Conservation (phyloP, 1,139 yeast genomes). For the Blastobotrys malaysiensis region DNA sequence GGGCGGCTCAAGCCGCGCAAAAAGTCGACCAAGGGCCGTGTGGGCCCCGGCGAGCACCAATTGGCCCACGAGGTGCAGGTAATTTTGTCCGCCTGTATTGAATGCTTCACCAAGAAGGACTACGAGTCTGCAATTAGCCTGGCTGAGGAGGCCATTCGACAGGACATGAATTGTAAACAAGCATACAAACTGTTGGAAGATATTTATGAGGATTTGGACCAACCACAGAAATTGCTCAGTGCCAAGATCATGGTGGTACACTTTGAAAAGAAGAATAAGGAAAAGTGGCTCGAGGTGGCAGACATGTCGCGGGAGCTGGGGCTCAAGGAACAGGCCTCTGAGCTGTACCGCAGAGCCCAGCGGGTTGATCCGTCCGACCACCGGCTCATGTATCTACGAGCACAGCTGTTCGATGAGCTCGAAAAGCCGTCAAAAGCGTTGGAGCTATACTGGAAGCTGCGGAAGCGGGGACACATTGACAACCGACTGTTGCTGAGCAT, state of each 20-base stretch:
- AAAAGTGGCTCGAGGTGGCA: slow-evolving; percentile 82
- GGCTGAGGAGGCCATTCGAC: slow-evolving; percentile 67
- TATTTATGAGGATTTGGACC: slow-evolving; percentile 65
- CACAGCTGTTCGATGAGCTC: slow-evolving; percentile 59
- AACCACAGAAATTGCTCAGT: slow-evolving; percentile 65
- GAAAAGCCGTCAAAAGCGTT: slow-evolving; percentile 68
- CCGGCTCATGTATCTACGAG: slow-evolving; percentile 37
- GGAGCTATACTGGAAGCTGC: slow-evolving; percentile 63
- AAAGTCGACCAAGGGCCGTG: slow-evolving; percentile 4
- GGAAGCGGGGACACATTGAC: slow-evolving; percentile 56
- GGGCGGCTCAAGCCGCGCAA: slow-evolving; percentile 2
- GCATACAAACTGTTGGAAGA: slow-evolving; percentile 87
- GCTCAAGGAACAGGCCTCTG: slow-evolving; percentile 72
- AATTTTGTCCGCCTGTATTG: slow-evolving; percentile 15
- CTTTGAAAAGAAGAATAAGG: slow-evolving; percentile 67
- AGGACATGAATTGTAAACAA: slow-evolving; percentile 70
- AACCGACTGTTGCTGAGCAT: slow-evolving; percentile 60
- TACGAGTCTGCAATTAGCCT: slow-evolving; percentile 59
- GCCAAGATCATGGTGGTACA: slow-evolving; percentile 85
- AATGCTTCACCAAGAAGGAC: slow-evolving; percentile 33
- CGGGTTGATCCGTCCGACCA: slow-evolving; percentile 11
- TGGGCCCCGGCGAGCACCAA: slow-evolving; percentile 11
- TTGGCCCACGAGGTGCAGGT: slow-evolving; percentile 18
- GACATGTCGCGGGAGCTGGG: slow-evolving; percentile 68
- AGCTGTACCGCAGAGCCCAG: slow-evolving; percentile 49